phyloP scores from a whole-genome alignment of 2,329 filamentous ascomycete genomes.

The Colletotrichum sidae region DNA sequence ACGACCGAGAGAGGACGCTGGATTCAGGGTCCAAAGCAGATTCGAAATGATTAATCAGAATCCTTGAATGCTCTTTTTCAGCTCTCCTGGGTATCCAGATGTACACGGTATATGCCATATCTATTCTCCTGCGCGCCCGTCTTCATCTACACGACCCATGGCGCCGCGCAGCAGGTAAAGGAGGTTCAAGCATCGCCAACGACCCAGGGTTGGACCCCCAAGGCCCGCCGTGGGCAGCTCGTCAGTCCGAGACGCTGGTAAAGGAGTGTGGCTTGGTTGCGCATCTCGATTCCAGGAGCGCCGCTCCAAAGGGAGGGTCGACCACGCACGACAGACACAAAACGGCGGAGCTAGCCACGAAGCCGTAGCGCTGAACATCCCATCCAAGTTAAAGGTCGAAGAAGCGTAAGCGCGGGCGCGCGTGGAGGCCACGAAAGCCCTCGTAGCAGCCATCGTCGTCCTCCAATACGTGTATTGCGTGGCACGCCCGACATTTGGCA shows the following conservation, averaged over 20 bases:
- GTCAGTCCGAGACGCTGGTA: conserved; percentile 37
- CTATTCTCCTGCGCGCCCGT: background rate
- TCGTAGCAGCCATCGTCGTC: too few species aligned
- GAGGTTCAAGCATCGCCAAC: conserved; percentile 7
- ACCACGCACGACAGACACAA: background rate
- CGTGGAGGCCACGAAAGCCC: too few species aligned
- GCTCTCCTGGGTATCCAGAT: background rate
- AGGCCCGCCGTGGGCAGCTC: conserved; percentile 5
- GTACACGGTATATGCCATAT: conserved; percentile 7
- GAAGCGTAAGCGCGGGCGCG: too few species aligned
- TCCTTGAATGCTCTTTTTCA: conserved; percentile 7
- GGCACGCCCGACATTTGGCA: too few species aligned
- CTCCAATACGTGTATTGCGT: too few species aligned
- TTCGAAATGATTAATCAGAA: conserved; percentile 23
- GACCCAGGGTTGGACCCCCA: background rate
- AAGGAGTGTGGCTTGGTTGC: conserved; percentile 26
- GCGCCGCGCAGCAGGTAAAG: background rate
- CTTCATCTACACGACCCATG: background rate
- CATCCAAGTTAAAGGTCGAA: too few species aligned
- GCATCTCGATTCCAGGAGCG: conserved; percentile 29
- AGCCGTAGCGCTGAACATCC: conserved; percentile 13
- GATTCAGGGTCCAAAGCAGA: conserved; percentile 31
- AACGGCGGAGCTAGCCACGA: conserved; percentile 18
- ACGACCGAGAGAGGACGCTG: background rate
- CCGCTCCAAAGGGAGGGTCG: background rate